Conservation (phyloP, 805 yeast species). For the Candida quercuum region DNA sequence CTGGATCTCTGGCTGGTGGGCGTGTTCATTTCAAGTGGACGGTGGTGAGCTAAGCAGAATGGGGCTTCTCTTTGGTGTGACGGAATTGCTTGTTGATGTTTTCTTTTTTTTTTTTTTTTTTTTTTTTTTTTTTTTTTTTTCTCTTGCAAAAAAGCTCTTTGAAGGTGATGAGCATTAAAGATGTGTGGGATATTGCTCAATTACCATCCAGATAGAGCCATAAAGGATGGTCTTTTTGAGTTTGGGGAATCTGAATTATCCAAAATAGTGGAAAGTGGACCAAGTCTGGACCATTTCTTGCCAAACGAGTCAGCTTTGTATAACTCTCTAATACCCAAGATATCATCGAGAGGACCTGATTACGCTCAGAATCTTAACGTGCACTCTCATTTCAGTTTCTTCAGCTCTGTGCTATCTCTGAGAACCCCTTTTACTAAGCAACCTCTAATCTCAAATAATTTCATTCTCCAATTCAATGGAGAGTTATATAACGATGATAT, state of each 20-base stretch:
- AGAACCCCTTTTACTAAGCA: conserved; percentile 77
- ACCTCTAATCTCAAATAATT: conserved; percentile 44
- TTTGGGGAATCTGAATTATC: conserved; percentile 9
- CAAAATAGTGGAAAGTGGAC: not conserved
- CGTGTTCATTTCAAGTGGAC: not conserved
- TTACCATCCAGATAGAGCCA: conserved; percentile 9
- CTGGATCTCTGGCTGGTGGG: not conserved
- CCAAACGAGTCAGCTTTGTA: conserved; percentile 15
- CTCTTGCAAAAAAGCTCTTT: not conserved
- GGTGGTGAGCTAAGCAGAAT: too few relatives aligned
- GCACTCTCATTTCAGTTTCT: conserved; percentile 12
- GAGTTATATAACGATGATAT: conserved; percentile 71
- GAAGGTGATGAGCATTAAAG: not conserved
- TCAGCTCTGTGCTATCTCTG: conserved; percentile 67
- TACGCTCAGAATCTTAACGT: conserved; percentile 29
- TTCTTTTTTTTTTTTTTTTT: too few relatives aligned
- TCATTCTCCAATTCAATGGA: conserved; percentile 78
- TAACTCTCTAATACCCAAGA: conserved; percentile 35
- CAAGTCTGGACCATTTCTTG: not conserved
- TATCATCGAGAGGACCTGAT: conserved; percentile 64
- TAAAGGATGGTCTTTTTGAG: conserved; percentile 13
- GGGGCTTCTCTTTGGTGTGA: too few relatives aligned
- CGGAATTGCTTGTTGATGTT: too few relatives aligned
- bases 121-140: conserved; percentile 2
- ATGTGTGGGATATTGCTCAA: conserved; percentile 58